Conservation (phyloP, 192 early-diverging fungal genomes). For the Linnemannia zychae region DNA sequence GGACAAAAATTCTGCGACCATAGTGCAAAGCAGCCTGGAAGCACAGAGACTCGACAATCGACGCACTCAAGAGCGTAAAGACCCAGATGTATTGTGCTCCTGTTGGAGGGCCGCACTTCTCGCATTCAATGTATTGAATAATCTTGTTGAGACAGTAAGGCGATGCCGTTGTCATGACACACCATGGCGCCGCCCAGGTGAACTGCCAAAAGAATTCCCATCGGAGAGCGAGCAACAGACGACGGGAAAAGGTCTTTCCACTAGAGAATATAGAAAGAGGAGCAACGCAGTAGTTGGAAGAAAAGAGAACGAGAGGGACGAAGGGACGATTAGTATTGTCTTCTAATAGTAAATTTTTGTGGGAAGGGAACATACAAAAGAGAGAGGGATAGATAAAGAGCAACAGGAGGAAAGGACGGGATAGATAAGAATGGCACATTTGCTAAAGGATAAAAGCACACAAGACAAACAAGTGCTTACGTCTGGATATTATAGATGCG, state of each 20-base stretch:
- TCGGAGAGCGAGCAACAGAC: constrained; percentile 15
- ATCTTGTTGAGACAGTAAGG: constrained; percentile 54
- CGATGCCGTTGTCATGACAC: constrained; percentile 24
- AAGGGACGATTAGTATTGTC: not conserved
- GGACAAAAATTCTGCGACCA: constrained; percentile 73
- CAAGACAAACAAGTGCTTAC: too few species aligned
- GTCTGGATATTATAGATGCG: not conserved
- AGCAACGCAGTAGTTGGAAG: not conserved
- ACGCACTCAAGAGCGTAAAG: constrained; percentile 67
- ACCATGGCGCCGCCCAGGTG: constrained; percentile 41
- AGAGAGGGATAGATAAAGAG: constrained; percentile 4
- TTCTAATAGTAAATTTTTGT: not conserved
- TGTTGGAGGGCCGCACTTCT: constrained; percentile 40
- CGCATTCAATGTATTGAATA: constrained; percentile 51
- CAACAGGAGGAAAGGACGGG: not conserved
- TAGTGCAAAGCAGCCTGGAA: constrained; percentile 70
- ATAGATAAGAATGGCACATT: not conserved
- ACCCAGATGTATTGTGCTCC: constrained; percentile 64
- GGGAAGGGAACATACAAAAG: not conserved
- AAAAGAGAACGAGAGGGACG: not conserved
- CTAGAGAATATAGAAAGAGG: not conserved
- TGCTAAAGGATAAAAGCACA: not conserved
- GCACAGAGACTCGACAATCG: constrained; percentile 57
- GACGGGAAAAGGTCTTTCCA: constrained; percentile 25
- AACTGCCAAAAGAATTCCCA: constrained; percentile 45